phyloP scores from a whole-genome alignment of 177 flowering plant genomes.

The Vitis hybrid region DNA sequence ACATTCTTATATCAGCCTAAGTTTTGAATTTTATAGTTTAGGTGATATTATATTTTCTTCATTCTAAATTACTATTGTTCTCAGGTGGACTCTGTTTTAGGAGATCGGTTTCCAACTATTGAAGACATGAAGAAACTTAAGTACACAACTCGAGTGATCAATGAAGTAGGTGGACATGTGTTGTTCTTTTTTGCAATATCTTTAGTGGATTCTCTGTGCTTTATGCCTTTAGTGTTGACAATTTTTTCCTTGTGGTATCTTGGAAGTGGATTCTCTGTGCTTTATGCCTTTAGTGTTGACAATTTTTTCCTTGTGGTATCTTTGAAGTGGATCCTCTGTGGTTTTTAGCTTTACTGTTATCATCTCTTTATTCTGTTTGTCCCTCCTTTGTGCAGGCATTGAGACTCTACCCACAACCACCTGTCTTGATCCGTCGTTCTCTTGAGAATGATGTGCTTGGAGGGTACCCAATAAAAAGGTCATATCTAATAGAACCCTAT shows the following conservation, averaged over 20 bases:
- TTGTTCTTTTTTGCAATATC: neutral
- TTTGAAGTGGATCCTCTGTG: neutral
- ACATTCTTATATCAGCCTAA: neutral
- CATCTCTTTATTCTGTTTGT: neutral
- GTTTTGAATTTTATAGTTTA: neutral
- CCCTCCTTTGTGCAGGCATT: conserved; percentile 53
- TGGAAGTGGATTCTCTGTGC: neutral
- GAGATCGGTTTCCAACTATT: conserved; percentile 82
- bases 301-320: neutral
- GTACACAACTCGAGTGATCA: conserved; percentile 86
- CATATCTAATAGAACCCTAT: neutral
- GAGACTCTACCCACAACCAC: conserved; percentile 98
- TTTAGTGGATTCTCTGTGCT: neutral
- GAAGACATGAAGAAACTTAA: conserved; percentile 93
- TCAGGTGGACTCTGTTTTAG: conserved; percentile 88
- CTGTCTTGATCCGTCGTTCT: conserved; percentile 92
- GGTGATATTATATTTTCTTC: neutral
- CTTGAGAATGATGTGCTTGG: conserved; percentile 76
- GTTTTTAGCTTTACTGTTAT: neutral
- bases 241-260: neutral
- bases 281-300: neutral
- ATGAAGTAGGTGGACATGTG: conserved; percentile 58
- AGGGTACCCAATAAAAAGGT: conserved; percentile 85
- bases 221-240: neutral
- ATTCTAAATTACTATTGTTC: conserved; percentile 3